These are phyloP conservation scores for Phytophthora gonapodyides DNA, from an alignment of 352 stramenopile genomes.

Conservation along the genomic window DNA sequence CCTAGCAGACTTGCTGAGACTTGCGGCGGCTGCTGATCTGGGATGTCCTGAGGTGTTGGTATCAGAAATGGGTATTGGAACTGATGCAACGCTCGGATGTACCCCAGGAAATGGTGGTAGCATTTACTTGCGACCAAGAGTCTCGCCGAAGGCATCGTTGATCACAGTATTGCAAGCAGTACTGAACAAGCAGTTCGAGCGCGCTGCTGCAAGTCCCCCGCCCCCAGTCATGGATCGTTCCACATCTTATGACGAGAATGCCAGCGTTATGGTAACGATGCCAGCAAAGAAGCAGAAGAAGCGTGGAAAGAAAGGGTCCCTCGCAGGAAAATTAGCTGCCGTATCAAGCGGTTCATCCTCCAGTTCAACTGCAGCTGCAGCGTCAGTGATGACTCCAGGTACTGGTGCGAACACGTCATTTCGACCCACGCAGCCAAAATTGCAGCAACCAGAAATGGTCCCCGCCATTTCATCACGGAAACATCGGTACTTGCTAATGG, in stretches of 20 bases:
- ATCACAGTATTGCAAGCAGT: slow-evolving; percentile 54
- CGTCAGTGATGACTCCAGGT: slow-evolving; percentile 1
- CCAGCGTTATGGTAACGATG: slow-evolving; percentile 34
- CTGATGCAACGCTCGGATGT: slow-evolving; percentile 12
- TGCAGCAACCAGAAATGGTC: slow-evolving; percentile 36
- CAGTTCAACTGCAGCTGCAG: slow-evolving; percentile 1
- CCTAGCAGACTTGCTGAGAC: slow-evolving; percentile 54
- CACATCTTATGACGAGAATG: slow-evolving; percentile 37
- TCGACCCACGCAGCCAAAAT: slow-evolving; percentile 34
- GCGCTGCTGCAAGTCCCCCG: slow-evolving; percentile 20
- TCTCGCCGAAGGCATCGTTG: slow-evolving; percentile 24
- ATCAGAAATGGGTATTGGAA: slow-evolving; percentile 24
- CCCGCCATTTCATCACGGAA: slow-evolving; percentile 42
- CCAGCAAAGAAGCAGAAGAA: slow-evolving; percentile 47
- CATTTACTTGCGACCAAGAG: slow-evolving; percentile 14
- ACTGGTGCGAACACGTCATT: slow-evolving; percentile 22
- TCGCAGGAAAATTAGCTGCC: slow-evolving; percentile 31
- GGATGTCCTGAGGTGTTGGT: slow-evolving; percentile 48
- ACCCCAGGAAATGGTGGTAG: slow-evolving; percentile 11
- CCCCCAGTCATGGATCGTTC: slow-evolving; percentile 35
- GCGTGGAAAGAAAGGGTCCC: slow-evolving; percentile 38
- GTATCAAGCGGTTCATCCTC: slow-evolving; percentile 17
- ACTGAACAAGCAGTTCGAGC: slow-evolving; percentile 63
- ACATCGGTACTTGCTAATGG: slow-evolving; percentile 69
- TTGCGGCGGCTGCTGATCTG: slow-evolving; percentile 58